Evolutionary conservation across 306 rosid species (phyloP).

Genomic region (Delonix regia): DNA sequence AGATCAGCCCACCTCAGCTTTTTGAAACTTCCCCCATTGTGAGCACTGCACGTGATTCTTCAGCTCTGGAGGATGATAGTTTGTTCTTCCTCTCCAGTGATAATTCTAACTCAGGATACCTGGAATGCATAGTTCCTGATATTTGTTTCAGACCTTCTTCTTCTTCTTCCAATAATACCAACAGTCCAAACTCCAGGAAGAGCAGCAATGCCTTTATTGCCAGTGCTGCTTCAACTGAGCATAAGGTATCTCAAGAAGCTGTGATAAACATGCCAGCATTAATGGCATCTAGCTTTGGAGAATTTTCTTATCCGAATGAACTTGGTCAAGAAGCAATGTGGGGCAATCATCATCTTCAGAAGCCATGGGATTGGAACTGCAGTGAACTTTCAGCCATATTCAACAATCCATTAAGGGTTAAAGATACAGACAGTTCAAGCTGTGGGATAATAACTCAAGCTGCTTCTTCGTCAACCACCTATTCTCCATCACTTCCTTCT

Average conservation of each 20-base stretch:
- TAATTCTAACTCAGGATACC: constrained; percentile 76
- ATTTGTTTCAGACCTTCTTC: constrained; percentile 76
- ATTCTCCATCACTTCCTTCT: constrained; percentile 56
- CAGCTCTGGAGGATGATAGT: constrained; percentile 36
- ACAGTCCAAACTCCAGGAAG: constrained; percentile 34
- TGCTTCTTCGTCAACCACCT: constrained; percentile 51
- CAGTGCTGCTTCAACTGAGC: constrained; percentile 19
- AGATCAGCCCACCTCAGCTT: constrained; percentile 42
- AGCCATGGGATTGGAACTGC: constrained; percentile 55
- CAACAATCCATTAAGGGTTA: constrained; percentile 45
- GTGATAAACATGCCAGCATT: constrained; percentile 26
- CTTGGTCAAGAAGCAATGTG: constrained; percentile 42
- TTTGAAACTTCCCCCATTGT: constrained; percentile 6
- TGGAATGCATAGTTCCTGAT: constrained; percentile 97
- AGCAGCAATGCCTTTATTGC: constrained; percentile 17
- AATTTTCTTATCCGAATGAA: constrained; percentile 51
- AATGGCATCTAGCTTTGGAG: constrained; percentile 38
- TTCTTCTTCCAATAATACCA: constrained; percentile 31
- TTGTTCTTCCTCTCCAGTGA: constrained; percentile 60
- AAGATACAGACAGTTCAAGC: constrained; percentile 52
- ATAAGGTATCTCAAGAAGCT: constrained; percentile 43
- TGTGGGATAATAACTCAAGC: constrained; percentile 45
- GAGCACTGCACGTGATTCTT: constrained; percentile 36
- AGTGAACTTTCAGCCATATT: constrained; percentile 72
- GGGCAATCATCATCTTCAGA: not conserved